Conservation (phyloP, 2,329 filamentous ascomycete species). For the Cladosporium austrohemisphaericum region DNA sequence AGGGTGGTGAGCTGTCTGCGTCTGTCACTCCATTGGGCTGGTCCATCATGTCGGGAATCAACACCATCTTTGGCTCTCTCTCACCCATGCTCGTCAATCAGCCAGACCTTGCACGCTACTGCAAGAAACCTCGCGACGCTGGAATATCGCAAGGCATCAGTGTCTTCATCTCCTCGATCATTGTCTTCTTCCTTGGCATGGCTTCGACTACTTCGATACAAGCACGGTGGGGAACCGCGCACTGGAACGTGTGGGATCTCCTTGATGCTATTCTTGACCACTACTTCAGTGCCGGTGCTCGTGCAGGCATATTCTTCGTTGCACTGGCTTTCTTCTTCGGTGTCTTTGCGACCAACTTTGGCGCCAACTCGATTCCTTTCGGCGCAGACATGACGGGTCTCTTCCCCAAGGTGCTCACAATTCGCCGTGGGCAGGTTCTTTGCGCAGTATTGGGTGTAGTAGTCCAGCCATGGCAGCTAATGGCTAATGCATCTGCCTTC, state of each 20-base stretch:
- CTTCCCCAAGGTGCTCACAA: conserved; percentile 56
- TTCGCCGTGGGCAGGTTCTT: conserved; percentile 81
- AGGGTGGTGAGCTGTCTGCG: conserved; percentile 12
- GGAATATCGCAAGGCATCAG: conserved; percentile 38
- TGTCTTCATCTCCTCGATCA: conserved; percentile 40
- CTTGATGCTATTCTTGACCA: conserved; percentile 33
- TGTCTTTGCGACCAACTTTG: conserved; percentile 46
- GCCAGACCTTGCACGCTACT: conserved; percentile 45
- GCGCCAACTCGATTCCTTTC: conserved; percentile 52
- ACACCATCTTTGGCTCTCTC: conserved; percentile 40
- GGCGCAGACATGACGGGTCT: conserved; percentile 54
- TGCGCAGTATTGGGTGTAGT: conserved; percentile 75
- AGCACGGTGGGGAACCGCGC: conserved; percentile 37
- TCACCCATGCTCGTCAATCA: conserved; percentile 46
- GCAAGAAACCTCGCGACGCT: conserved; percentile 36
- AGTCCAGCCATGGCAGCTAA: conserved; percentile 82
- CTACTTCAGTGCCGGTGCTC: conserved; percentile 40
- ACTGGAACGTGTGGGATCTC: conserved; percentile 36
- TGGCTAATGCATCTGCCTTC: conserved; percentile 39
- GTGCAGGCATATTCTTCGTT: conserved; percentile 49
- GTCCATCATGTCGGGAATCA: conserved; percentile 41
- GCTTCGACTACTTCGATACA: conserved; percentile 43
- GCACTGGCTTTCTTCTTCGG: conserved; percentile 45
- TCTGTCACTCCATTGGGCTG: conserved; percentile 31
- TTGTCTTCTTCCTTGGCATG: conserved; percentile 45